These are phyloP conservation scores for Flaveria brownii DNA, from an alignment of 129 eudicot species.

Conservation along the genomic window DNA sequence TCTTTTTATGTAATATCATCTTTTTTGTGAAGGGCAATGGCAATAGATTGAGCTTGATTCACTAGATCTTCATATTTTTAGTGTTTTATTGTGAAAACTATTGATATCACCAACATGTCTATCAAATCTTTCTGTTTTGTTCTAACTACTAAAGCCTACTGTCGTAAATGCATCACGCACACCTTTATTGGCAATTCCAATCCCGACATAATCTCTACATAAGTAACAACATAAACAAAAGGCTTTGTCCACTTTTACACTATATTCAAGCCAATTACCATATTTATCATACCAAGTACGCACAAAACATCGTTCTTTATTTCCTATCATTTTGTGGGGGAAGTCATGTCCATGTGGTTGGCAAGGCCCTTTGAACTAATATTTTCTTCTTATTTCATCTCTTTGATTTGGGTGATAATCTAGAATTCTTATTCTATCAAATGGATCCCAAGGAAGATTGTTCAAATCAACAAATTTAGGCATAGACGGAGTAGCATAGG, in stretches of 20 bases:
- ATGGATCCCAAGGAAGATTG: slow-evolving; percentile 11
- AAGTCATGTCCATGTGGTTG: no score
- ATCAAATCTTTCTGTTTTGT: not conserved
- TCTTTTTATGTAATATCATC: not conserved
- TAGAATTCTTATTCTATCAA: not conserved
- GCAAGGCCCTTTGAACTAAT: no score
- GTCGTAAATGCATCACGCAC: slow-evolving; percentile 1
- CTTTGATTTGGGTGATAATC: not conserved
- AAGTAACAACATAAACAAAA: not conserved
- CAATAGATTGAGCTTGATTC: not conserved
- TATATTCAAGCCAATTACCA: no score
- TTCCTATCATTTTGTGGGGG: no score
- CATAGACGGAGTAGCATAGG: not conserved
- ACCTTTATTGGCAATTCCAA: not conserved
- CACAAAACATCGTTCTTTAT: not conserved
- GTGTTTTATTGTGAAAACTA: not conserved
- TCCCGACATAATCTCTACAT: not conserved
- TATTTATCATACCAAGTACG: no score
- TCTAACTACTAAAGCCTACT: not conserved
- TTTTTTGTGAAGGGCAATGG: not conserved
- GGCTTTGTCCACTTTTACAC: no score
- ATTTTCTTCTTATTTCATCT: no score
- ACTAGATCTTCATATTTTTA: slow-evolving; percentile 13
- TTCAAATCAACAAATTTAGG: not conserved
- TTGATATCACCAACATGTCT: slow-evolving; percentile 1